Evolutionary conservation across 805 yeast species (phyloP).

Genomic region (Saccharomycopsis lassenensis): DNA sequence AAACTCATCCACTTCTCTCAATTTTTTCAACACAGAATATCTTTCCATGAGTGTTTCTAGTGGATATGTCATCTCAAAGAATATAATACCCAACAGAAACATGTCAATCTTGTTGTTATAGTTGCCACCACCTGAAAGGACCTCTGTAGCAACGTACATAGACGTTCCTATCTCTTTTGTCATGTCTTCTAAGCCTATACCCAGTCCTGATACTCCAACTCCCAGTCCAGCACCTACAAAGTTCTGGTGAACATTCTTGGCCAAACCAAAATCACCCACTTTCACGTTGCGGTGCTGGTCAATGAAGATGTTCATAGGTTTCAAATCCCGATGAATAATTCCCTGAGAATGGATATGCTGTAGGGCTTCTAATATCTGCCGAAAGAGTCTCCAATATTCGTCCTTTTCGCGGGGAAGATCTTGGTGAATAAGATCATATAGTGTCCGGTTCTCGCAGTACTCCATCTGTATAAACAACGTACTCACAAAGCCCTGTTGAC

Average conservation of each 20-base stretch:
- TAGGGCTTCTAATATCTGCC: constrained; percentile 83
- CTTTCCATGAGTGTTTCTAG: constrained; percentile 93
- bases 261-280: constrained; percentile 95
- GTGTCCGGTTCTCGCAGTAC: constrained; percentile 90
- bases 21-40: constrained; percentile 52
- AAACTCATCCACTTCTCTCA: constrained; percentile 51
- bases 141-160: constrained; percentile 85
- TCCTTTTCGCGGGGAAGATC: constrained; percentile 60
- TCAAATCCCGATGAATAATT: constrained; percentile 88
- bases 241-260: constrained; percentile 68
- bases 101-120: constrained; percentile 93
- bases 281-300: constrained; percentile 83
- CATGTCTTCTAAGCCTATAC: constrained; percentile 48
- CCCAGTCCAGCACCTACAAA: constrained; percentile 22
- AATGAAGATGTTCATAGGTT: constrained; percentile 92
- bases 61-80: constrained; percentile 87
- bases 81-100: constrained; percentile 89
- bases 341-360: constrained; percentile 89
- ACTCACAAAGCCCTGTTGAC: no score
- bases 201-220: constrained; percentile 18
- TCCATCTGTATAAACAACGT: constrained; percentile 96
- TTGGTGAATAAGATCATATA: constrained; percentile 69
- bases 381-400: constrained; percentile 82
- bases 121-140: constrained; percentile 56
- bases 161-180: constrained; percentile 94